Evolutionary conservation across 2,329 filamentous ascomycete species (phyloP), one percentile per base, ranked within the genome.

Genomic region (Fusarium siculi): DNA sequence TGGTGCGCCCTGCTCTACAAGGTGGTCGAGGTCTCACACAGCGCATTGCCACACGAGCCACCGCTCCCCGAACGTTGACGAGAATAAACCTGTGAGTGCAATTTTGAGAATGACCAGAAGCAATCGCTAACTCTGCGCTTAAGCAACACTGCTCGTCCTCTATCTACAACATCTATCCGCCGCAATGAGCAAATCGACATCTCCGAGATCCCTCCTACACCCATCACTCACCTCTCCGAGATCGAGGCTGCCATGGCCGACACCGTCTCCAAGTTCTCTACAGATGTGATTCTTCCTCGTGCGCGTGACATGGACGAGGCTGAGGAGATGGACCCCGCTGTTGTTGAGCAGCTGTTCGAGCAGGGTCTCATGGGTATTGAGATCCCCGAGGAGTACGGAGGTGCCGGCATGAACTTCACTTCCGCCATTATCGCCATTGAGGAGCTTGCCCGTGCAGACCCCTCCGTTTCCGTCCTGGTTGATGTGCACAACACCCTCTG

Each of bases 401-500:
- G 96, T 69, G 94, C 96, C 0, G 96, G 95, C 76, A 98, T 99
- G 96, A 98, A 98, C 89, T 99, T 99, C 85, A 98, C 96, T 2
- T 87, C 95, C 2, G 96, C 95, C 69, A 97, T 99, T 80, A 92
- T 99, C 49, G 96, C 94, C 34, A 99, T 99, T 78, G 96, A 99
- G 85, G 96, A 99, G 87, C 87, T 99, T 69, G 96, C 96, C 2
- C 90, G 95, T 64, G 93, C 97, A 23, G 96, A 99, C 80, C 96
- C 96, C 44, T 97, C 93, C 75, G 96, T 99, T 72, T 96, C 93
- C 79, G 96, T 99, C 72, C 85, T 99, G 86, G 94, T 95, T 64
- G 96, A 99, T 82, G 96, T 99, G 28, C 96, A 99, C 87, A 99
- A 99, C 85, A 99, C 96, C 2, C 88, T 99, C 57, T 96, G 97